Conservation (phyloP, 441 rosid genomes). For the Pelargonium fulgidum region DNA sequence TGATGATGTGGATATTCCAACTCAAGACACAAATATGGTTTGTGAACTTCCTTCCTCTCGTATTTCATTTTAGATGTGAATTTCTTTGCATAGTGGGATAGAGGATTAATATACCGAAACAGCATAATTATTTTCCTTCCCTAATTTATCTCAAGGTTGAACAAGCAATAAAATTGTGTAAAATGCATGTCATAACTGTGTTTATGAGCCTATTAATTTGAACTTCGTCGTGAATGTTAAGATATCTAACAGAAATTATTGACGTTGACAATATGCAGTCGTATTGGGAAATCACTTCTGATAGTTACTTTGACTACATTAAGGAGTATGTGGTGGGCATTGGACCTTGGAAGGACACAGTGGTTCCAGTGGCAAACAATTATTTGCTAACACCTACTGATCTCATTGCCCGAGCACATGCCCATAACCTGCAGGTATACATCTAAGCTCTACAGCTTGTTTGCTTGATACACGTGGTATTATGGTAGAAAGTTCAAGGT, state of each 20-base stretch:
- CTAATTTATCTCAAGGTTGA: background rate
- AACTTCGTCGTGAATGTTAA: background rate
- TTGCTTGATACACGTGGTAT: background rate
- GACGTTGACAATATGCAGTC: slow-evolving; percentile 46
- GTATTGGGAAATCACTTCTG: slow-evolving; percentile 79
- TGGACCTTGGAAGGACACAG: slow-evolving; percentile 96
- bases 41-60: slow-evolving; percentile 10
- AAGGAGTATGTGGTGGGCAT: slow-evolving; percentile 75
- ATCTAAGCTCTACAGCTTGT: slow-evolving; percentile 1
- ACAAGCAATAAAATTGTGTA: background rate
- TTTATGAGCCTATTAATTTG: background rate
- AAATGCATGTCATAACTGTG: background rate
- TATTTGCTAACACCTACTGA: slow-evolving; percentile 64
- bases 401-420: slow-evolving; percentile 79
- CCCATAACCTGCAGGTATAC: slow-evolving; percentile 68
- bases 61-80: background rate
- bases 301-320: slow-evolving; percentile 59
- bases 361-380: slow-evolving; percentile 58
- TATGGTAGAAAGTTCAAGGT: background rate
- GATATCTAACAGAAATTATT: background rate
- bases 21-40: slow-evolving; percentile 93
- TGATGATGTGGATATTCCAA: slow-evolving; percentile 52
- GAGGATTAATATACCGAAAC: background rate
- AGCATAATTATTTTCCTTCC: background rate
- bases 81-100: background rate